phyloP scores from a whole-genome alignment of 805 yeast genomes.

The Saccharomyces jurei region DNA sequence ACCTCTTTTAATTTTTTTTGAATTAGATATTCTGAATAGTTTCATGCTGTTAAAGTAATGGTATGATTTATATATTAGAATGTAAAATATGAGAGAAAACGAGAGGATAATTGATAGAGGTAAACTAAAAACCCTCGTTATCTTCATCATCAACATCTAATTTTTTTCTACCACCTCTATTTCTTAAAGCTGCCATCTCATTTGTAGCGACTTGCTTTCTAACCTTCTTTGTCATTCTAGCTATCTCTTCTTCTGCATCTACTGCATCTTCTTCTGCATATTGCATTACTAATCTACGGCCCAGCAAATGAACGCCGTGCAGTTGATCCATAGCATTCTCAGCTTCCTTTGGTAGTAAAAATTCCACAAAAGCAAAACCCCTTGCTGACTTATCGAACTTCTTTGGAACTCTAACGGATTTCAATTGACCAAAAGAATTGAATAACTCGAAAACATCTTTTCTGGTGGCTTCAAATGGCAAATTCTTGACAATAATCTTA shows the following conservation, averaged over 20 bases:
- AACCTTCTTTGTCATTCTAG: constrained; percentile 81
- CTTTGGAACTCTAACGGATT: constrained; percentile 92
- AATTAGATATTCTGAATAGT: not conserved
- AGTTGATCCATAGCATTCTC: constrained; percentile 88
- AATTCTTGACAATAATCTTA: constrained; percentile 88
- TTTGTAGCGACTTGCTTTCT: constrained; percentile 71
- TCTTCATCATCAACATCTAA: constrained; percentile 43
- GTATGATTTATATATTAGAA: not conserved
- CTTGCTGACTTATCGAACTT: constrained; percentile 91
- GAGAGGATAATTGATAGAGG: no score
- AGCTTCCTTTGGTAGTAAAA: constrained; percentile 78
- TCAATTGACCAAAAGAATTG: constrained; percentile 89
- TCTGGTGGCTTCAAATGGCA: constrained; percentile 93
- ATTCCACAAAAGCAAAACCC: constrained; percentile 97
- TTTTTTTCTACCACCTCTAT: constrained; percentile 69
- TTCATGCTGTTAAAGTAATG: not conserved
- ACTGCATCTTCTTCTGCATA: constrained; percentile 77
- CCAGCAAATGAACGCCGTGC: constrained; percentile 92
- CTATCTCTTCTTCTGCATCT: constrained; percentile 85
- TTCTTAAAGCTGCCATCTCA: constrained; percentile 60
- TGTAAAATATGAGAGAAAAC: not conserved
- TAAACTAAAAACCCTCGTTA: constrained; percentile 16
- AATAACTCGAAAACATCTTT: constrained; percentile 88
- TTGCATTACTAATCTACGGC: constrained; percentile 89
- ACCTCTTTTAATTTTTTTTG: not conserved